Conservation (phyloP, 2,329 filamentous ascomycete species). For the Aspergillus niger region DNA sequence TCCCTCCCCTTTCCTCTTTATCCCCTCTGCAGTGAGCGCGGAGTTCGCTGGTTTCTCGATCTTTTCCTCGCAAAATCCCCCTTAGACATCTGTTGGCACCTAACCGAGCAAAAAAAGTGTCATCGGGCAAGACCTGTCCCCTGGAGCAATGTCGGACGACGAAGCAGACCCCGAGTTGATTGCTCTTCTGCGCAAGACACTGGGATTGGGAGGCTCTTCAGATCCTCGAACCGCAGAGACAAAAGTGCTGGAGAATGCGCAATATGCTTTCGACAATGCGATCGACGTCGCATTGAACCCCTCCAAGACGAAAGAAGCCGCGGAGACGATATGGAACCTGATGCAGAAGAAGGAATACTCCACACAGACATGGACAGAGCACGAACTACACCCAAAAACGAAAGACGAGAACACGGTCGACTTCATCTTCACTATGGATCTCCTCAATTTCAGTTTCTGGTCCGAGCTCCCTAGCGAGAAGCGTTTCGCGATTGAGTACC, state of each 20-base stretch:
- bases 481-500: slow-evolving; percentile 81
- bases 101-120: not conserved
- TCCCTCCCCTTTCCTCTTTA: not conserved
- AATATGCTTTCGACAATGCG: slow-evolving; percentile 87
- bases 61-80: not conserved
- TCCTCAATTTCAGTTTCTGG: slow-evolving; percentile 98
- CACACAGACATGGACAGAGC: slow-evolving; percentile 80
- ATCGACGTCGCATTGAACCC: slow-evolving; percentile 91
- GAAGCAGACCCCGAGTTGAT: slow-evolving; percentile 87
- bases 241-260: slow-evolving; percentile 76
- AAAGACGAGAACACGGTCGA: slow-evolving; percentile 79
- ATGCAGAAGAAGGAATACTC: slow-evolving; percentile 87
- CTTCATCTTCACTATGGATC: slow-evolving; percentile 96
- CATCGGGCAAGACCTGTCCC: not conserved
- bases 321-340: slow-evolving; percentile 72
- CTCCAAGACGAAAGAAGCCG: slow-evolving; percentile 77
- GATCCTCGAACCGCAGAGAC: slow-evolving; percentile 68
- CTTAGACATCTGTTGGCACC: not conserved
- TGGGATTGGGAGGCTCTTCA: slow-evolving; percentile 61
- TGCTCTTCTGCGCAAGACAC: slow-evolving; percentile 78
- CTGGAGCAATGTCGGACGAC: slow-evolving; percentile 75
- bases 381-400: slow-evolving; percentile 83
- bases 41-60: not conserved
- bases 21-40: not conserved
- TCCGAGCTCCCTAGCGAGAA: slow-evolving; percentile 69